Base-by-base conservation (phyloP, 257 asterid genomes). In the Penstemon davidsonii region DNA sequence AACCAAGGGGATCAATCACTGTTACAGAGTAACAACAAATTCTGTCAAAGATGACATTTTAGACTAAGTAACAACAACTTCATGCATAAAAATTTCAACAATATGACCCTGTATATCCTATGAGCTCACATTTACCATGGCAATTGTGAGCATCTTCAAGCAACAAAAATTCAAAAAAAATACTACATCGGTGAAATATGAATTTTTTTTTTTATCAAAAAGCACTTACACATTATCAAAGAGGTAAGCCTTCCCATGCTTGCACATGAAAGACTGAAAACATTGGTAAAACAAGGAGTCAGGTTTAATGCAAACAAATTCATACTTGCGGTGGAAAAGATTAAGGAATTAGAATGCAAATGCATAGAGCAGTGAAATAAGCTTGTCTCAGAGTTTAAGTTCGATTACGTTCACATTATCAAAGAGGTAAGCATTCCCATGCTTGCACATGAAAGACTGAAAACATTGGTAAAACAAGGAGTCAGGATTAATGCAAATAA, bases 341-440 rank as follows among this genome's bases (percentile, higher is more conserved):
- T 6, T 18, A 50, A 65, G 33, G 13, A 61, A 18, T 12, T 1
- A 68, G 6, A 50, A 10, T 3, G 9, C 47, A 69, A 40, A 40
- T 51, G 4, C n/a, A 69, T 15, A 33, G 44, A 60, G 44, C 49
- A 44, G 64, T 47, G 38, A 12, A 68, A 44, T 46, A 69, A 55
- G 12, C 62, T 7, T 60, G 53, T 10, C 12, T 15, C 18, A 15
- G 18, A 15, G 18, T 15, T 15, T 15, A 15, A 15, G 18, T 15
- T 15, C 18, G 18, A 15, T 15, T 15, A 15, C 18, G 18, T 15
- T 15, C 98, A 87, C 92, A 10, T 83, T 78, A 7, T 76, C 76
- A 51, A 85, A 84, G 77, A 91, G 96, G 78, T 91, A 89, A 69
- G 98, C 98, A 76, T 75, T 87, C 68, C 98, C 98, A 63, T 81